phyloP scores from a whole-genome alignment of 2,329 filamentous ascomycete genomes.

The Samsoniella hepiali region DNA sequence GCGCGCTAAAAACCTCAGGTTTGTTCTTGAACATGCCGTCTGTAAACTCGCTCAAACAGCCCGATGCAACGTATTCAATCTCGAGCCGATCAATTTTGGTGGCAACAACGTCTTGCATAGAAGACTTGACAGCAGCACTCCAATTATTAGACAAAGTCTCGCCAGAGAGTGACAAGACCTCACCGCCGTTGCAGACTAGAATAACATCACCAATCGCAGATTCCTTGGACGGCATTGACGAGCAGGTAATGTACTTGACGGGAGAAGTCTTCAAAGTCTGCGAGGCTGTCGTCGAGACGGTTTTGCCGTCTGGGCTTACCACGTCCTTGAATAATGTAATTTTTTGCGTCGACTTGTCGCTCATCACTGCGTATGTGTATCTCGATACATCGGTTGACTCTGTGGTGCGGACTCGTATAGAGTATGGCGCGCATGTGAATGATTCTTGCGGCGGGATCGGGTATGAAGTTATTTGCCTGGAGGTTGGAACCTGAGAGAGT shows the following conservation, averaged over 20 bases:
- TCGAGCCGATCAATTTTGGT: conserved; percentile 36
- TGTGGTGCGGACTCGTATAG: conserved; percentile 50
- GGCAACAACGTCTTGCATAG: conserved; percentile 35
- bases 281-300: conserved; percentile 48
- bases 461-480: conserved; percentile 62
- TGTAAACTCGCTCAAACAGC: conserved; percentile 45
- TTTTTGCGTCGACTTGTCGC: conserved; percentile 45
- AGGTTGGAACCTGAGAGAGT: conserved; percentile 51
- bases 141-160: conserved; percentile 42
- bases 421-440: conserved; percentile 61
- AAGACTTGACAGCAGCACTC: conserved; percentile 33
- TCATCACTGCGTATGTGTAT: conserved; percentile 60
- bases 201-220: conserved; percentile 42
- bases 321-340: conserved; percentile 59
- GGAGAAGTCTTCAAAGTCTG: conserved; percentile 40
- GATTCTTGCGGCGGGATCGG: conserved; percentile 62
- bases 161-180: conserved; percentile 58
- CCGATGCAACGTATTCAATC: conserved; percentile 49
- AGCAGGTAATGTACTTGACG: conserved; percentile 35
- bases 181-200: conserved; percentile 57
- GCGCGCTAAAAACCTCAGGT: conserved; percentile 49
- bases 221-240: conserved; percentile 27
- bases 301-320: conserved; percentile 49
- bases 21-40: conserved; percentile 55
- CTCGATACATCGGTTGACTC: conserved; percentile 49